Conservation (phyloP, 495 filamentous ascomycete genomes). For the Cercophora samala region DNA sequence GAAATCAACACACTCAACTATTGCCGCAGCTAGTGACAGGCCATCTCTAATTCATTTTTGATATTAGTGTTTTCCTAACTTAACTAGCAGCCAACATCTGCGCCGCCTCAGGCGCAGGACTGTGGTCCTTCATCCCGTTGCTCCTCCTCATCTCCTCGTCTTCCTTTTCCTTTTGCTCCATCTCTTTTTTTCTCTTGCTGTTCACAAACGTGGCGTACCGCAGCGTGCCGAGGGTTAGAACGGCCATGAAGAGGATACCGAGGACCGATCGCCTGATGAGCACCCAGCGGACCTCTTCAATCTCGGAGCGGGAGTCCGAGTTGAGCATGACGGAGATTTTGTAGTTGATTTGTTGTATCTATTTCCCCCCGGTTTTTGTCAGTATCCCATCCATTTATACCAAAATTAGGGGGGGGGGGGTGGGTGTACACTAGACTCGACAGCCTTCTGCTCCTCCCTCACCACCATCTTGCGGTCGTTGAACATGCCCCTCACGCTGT, state of each 20-base stretch:
- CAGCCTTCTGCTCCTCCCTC: constrained; percentile 74
- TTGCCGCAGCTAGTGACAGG: too few relatives aligned
- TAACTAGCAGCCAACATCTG: constrained; percentile 48
- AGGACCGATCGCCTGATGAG: constrained; percentile 80
- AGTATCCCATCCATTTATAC: neutral
- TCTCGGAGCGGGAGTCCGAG: constrained; percentile 82
- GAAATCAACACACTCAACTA: too few relatives aligned
- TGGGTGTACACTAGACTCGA: constrained; percentile 59
- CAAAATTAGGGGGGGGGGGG: constrained; percentile 11
- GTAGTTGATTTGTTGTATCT: constrained; percentile 90
- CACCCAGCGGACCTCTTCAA: constrained; percentile 88
- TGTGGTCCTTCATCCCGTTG: constrained; percentile 39
- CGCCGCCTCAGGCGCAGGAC: constrained; percentile 39
- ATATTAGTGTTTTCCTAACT: too few relatives aligned
- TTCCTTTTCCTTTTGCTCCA: constrained; percentile 32
- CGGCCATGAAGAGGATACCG: constrained; percentile 64
- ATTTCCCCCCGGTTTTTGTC: constrained; percentile 15
- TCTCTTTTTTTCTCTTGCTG: constrained; percentile 42
- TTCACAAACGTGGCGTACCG: constrained; percentile 47
- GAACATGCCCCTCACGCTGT: constrained; percentile 92
- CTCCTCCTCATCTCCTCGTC: constrained; percentile 35
- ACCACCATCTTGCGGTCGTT: constrained; percentile 94
- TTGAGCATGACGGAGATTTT: constrained; percentile 85
- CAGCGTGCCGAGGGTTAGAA: constrained; percentile 46
- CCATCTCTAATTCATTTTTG: too few relatives aligned